Conservation (phyloP, 768 basidiomycete species). For the Cystobasidiopsis lactophilus region DNA sequence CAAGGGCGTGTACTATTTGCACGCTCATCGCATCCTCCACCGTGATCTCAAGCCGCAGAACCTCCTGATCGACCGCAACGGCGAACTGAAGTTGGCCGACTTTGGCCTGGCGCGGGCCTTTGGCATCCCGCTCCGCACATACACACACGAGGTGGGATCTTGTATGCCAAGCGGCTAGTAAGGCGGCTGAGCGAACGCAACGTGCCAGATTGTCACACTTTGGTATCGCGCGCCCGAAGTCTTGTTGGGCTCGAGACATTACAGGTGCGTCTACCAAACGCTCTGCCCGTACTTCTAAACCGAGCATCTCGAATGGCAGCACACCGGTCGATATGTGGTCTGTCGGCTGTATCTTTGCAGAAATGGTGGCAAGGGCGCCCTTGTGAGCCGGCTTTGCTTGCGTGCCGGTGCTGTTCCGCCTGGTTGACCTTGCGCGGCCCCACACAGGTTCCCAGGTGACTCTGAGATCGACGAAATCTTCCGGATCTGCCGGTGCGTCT, state of each 20-base stretch:
- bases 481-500: conserved; percentile 77
- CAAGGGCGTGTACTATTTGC: conserved; percentile 78
- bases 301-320: conserved; percentile 28
- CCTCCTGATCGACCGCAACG: conserved; percentile 64
- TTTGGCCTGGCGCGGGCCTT: conserved; percentile 92
- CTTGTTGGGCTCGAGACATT: conserved; percentile 80
- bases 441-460: conserved; percentile 61
- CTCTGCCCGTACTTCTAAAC: background rate
- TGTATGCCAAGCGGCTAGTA: no score
- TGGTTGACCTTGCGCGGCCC: no score
- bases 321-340: conserved; percentile 99
- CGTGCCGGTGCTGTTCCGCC: background rate
- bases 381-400: background rate
- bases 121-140: conserved; percentile 95
- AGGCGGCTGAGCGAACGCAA: background rate
- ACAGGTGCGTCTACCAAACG: no score
- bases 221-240: conserved; percentile 99
- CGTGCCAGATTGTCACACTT: conserved; percentile 74
- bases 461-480: conserved; percentile 99
- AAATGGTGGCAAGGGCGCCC: conserved; percentile 43
- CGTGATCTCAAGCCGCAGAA: conserved; percentile 77
- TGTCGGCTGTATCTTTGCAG: conserved; percentile 93
- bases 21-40: conserved; percentile 83
- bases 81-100: conserved; percentile 87
- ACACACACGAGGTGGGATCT: conserved; percentile 76